A percentile compares a stretch with the other conserved stretches of the same genome.
phyloP scores from a whole-genome alignment of 2,329 filamentous ascomycete species.

The Penicillium griseofulvum region DNA sequence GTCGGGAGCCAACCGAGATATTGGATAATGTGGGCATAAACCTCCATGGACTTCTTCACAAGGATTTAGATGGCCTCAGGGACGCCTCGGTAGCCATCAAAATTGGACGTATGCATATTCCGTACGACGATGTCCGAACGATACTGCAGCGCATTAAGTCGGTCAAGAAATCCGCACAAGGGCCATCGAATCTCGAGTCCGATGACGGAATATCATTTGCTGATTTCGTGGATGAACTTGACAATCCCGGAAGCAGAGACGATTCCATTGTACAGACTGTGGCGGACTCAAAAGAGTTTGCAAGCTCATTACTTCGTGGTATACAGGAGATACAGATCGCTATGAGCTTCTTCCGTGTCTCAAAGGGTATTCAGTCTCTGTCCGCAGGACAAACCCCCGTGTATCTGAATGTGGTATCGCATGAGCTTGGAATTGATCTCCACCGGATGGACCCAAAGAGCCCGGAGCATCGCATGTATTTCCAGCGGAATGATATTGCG shows the following conservation, averaged over 20 bases:
- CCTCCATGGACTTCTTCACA: slow-evolving; percentile 85
- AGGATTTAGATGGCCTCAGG: slow-evolving; percentile 78
- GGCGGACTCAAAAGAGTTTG: slow-evolving; percentile 88
- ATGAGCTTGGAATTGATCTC: slow-evolving; percentile 91
- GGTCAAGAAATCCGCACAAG: slow-evolving; percentile 35
- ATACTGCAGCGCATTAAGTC: slow-evolving; percentile 34
- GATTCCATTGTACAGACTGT: slow-evolving; percentile 76
- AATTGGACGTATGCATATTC: slow-evolving; percentile 83
- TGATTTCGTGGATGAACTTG: slow-evolving; percentile 72
- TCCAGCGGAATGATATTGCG: slow-evolving; percentile 84
- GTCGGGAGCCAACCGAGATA: slow-evolving; percentile 79
- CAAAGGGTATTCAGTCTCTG: slow-evolving; percentile 70
- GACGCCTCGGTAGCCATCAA: slow-evolving; percentile 91
- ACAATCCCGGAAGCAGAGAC: slow-evolving; percentile 63
- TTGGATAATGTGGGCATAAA: slow-evolving; percentile 86
- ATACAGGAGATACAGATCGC: slow-evolving; percentile 97
- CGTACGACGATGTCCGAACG: slow-evolving; percentile 76
- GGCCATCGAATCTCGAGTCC: slow-evolving; percentile 42
- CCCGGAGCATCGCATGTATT: slow-evolving; percentile 97
- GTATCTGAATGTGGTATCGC: slow-evolving; percentile 85
- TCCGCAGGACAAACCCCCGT: slow-evolving; percentile 68
- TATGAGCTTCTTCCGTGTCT: slow-evolving; percentile 83
- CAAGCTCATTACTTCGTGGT: slow-evolving; percentile 82
- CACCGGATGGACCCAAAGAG: slow-evolving; percentile 89
- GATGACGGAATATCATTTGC: slow-evolving; percentile 63